These are phyloP conservation scores for Tetracentron sinense DNA, from an alignment of 164 flowering plant species.

Conservation along the genomic window DNA sequence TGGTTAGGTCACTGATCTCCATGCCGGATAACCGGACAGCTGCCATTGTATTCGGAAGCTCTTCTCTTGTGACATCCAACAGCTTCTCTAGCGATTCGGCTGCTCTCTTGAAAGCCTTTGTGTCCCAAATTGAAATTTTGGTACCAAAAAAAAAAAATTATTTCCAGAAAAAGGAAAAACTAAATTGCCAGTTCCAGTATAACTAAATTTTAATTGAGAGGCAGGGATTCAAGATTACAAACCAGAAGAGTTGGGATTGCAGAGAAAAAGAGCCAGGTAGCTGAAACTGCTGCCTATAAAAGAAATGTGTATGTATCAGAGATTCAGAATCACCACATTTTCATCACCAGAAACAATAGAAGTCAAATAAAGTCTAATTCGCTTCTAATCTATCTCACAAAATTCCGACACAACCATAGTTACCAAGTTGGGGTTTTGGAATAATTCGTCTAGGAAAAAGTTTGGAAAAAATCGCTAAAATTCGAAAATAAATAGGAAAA, in stretches of 20 bases:
- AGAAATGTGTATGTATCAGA: neutral
- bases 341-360: neutral
- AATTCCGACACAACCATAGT: too few species aligned
- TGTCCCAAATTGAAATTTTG: slow-evolving; percentile 6
- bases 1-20: slow-evolving; percentile 95
- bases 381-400: too few species aligned
- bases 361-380: too few species aligned
- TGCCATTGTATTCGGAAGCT: slow-evolving; percentile 94
- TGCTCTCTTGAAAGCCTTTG: slow-evolving; percentile 86
- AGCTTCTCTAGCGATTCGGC: slow-evolving; percentile 79
- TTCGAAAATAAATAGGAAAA: too few species aligned
- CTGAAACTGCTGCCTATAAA: slow-evolving; percentile 64
- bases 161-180: too few species aligned
- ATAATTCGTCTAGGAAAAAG: too few species aligned
- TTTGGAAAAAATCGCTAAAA: too few species aligned
- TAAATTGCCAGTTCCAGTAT: too few species aligned
- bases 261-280: slow-evolving; percentile 75
- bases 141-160: neutral
- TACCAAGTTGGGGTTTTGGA: too few species aligned
- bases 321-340: neutral
- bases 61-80: slow-evolving; percentile 78
- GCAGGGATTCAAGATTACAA: slow-evolving; percentile 12
- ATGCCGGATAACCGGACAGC: slow-evolving; percentile 87
- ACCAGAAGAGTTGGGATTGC: slow-evolving; percentile 90
- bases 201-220: too few species aligned